Conservation (phyloP, 768 basidiomycete genomes). For the Rhodosporidiobolus sp. region DNA sequence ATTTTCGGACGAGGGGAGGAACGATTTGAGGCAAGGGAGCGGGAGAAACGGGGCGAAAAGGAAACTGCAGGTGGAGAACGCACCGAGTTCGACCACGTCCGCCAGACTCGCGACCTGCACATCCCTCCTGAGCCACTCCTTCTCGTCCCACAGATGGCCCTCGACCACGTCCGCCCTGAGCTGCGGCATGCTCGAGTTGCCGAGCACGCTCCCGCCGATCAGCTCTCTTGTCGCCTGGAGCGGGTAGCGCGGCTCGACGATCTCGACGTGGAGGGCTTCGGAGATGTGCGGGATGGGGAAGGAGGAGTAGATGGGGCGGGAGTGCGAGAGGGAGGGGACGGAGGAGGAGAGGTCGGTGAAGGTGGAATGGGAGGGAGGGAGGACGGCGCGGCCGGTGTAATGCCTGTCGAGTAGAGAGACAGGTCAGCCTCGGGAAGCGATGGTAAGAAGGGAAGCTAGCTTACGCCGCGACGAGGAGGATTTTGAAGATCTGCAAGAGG, state of each 20-base stretch:
- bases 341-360: slow-evolving; percentile 5
- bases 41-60: too few relatives aligned
- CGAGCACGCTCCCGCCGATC: slow-evolving; percentile 1
- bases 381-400: slow-evolving; percentile 19
- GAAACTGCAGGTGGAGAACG: too few relatives aligned
- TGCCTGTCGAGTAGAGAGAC: neutral
- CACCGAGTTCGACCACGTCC: slow-evolving; percentile 13
- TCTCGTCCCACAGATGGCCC: neutral
- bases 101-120: neutral
- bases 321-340: too few relatives aligned
- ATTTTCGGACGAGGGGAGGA: too few relatives aligned
- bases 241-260: slow-evolving; percentile 19
- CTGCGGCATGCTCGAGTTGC: neutral
- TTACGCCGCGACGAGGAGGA: slow-evolving; percentile 12
- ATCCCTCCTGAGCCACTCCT: neutral
- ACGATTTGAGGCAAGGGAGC: too few relatives aligned
- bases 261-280: neutral
- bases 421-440: neutral
- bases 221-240: neutral
- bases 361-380: slow-evolving; percentile 1
- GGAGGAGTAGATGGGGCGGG: neutral
- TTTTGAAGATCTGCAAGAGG: neutral
- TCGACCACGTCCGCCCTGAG: neutral
- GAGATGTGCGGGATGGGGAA: slow-evolving; percentile 21
- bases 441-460: neutral